phyloP scores from a whole-genome alignment of 2,329 filamentous ascomycete genomes.

The Penicillium vulpinum region DNA sequence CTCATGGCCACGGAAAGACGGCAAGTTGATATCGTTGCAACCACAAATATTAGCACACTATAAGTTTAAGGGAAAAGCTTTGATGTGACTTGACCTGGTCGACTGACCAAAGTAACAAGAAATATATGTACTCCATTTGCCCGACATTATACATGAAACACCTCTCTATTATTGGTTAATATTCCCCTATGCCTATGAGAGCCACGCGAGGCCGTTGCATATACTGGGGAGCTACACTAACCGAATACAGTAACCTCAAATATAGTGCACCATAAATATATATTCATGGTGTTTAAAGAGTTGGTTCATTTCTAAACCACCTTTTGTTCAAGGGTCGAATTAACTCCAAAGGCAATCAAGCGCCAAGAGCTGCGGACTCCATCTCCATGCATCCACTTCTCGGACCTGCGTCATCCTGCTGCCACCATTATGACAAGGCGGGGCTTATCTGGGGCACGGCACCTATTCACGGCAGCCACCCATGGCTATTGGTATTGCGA shows the following conservation, averaged over 20 bases:
- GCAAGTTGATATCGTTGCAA: neutral
- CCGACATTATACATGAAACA: neutral
- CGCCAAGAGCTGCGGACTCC: neutral
- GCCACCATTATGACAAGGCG: neutral
- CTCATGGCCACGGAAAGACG: neutral
- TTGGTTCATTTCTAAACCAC: neutral
- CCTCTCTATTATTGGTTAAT: neutral
- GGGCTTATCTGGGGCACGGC: neutral
- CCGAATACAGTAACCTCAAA: neutral
- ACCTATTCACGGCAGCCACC: neutral
- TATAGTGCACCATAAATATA: neutral
- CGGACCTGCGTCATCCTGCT: neutral
- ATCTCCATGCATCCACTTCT: neutral
- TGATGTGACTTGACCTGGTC: neutral
- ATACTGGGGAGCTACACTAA: neutral
- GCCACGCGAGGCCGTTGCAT: neutral
- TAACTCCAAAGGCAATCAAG: neutral
- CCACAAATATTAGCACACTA: neutral
- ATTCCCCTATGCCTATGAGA: neutral
- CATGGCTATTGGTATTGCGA: neutral
- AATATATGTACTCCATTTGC: neutral
- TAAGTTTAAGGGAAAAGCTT: neutral
- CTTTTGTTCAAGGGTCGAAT: neutral
- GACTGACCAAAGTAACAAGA: neutral
- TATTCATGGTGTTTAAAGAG: too few relatives aligned